Base-by-base conservation (phyloP, 805 yeast species). In the Metschnikowia aberdeeniae region DNA sequence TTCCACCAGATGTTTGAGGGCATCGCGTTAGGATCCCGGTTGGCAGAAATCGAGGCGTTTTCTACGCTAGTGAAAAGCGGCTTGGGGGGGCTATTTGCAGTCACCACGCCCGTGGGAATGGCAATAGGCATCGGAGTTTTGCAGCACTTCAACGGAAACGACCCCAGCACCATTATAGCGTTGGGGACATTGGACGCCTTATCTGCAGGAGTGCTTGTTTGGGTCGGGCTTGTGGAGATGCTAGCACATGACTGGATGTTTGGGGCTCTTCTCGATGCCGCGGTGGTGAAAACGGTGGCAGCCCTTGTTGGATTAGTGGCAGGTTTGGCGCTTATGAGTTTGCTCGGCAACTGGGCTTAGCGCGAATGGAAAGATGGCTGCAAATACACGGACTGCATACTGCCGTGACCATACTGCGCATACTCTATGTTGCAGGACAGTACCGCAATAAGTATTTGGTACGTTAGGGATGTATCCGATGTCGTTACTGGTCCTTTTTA, bases 71-170 rank as follows among this genome's bases (percentile, higher is more conserved):
- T 20, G 13, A 12, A 46, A 39, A 12, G 40, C 30, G 47, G 8
- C 13, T 31, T 46, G 34, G 43, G 47, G 12, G 10, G 20, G 5
- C 40, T 29, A 2, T 48, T 33, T 36, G 39, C 49, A 2, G 37
- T 84, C 4, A 72, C 83, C 11, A 82, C 93, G 0, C 95, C 95
- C 1, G 67, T 85, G 38, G 84, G 92, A 2, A 76, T 84, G 54
- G 89, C 84, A 4, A 78, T 86, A 54, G 96, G 95, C 36, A 63
- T 87, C 28, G 89, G 89, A 36, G 86, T 84, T 5, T 39, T 39
- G 36, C 13, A 39, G n/a, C 22, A 32, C 22, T 64, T 60, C 47
- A 59, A 60, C 40, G 66, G 66, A 10, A 61, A 62, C 40, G 60
- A 62, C 30, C 59, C 59, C 8, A 42, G 50, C 28, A 62, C 69